Percentiles rank a stretch among this genome's conserved stretches.
These are phyloP conservation scores for Penicillium sumatraense DNA, from an alignment of 2,329 filamentous ascomycete genomes.

Conservation along the genomic window DNA sequence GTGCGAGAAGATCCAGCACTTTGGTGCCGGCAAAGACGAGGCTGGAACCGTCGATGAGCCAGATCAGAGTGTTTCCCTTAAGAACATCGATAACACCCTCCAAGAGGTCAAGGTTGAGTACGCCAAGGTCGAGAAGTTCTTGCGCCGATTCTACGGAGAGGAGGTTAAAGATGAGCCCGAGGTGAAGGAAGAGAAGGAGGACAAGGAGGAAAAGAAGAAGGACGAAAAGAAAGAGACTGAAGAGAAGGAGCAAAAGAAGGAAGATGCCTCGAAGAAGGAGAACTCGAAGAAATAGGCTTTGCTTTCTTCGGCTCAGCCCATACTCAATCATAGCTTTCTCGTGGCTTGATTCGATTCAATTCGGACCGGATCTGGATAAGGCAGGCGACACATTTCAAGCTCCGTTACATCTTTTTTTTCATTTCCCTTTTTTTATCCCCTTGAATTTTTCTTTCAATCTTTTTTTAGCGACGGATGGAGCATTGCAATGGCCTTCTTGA, in stretches of 20 bases:
- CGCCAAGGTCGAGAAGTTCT: constrained; percentile 68
- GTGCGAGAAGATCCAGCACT: constrained; percentile 97
- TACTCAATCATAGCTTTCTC: neutral
- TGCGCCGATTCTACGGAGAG: constrained; percentile 73
- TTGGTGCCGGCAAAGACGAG: constrained; percentile 79
- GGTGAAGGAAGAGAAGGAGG: constrained; percentile 14
- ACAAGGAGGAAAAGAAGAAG: constrained; percentile 15
- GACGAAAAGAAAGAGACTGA: constrained; percentile 11
- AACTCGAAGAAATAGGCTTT: constrained; percentile 14
- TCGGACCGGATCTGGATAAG: neutral
- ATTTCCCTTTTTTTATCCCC: neutral
- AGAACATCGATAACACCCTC: constrained; percentile 72
- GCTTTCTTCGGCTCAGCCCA: neutral
- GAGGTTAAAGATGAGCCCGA: constrained; percentile 18
- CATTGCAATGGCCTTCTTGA: constrained; percentile 32
- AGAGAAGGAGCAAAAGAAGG: constrained; percentile 8
- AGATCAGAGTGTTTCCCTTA: constrained; percentile 70
- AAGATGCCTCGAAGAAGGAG: constrained; percentile 3
- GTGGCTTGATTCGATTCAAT: constrained; percentile 1
- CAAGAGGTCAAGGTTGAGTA: constrained; percentile 76
- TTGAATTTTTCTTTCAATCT: constrained; percentile 15
- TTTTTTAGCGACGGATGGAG: constrained; percentile 33
- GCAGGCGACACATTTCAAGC: constrained; percentile 3
- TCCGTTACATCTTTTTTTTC: constrained; percentile 8
- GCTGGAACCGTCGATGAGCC: constrained; percentile 69